Evolutionary conservation across 2,329 filamentous ascomycete species (phyloP), one percentile per base, ranked within the genome.

Genomic region (Ophiocordyceps camponoti-rufipedis): DNA sequence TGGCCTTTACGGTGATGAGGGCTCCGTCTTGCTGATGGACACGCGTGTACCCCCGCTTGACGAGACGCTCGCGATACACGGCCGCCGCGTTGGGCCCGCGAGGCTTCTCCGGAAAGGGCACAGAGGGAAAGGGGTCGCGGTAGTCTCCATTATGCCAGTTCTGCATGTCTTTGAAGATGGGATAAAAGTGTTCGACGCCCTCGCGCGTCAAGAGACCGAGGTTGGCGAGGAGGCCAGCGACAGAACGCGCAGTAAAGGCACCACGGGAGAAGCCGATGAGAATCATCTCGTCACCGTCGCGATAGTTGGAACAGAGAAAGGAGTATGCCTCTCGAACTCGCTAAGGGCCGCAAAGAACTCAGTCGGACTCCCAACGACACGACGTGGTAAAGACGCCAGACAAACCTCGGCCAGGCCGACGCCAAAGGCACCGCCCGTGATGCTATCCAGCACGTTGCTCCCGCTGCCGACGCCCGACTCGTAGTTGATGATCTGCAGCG

Each of bases 261-360:
- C 73, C 73, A 13, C 74, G 66, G 1, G 72, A 76, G 61, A 74
- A 78, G 3, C 73, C 74, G 28, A 75, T 56, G 28, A 76, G 63
- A 42, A 74, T 58, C 43, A 77, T 73, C 49, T 75, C 68, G 49
- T 78, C 74, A 3, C 72, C 72, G 45, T 69, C 66, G 45, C 66
- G 65, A 52, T 78, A 79, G 58, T 80, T 80, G 52, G 71, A 69
- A 46, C 73, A 77, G 2, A 80, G 61, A 53, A 78, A 80, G 5
- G 70, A 66, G 53, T 81, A 81, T 1, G 74, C 72, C 55, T 79
- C 75, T 12, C 74, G 69, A 45, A 81, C 69, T 47, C 64, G 58
- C 62, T 80, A 16, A 19, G 13, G 10, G 9, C 40, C 33, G 33
- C 16, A 10, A 23, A 31, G 4, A 12, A 31, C 12, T 31, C 8